Conservation (phyloP, 2,329 filamentous ascomycete genomes). For the Xylariaceae sp. region DNA sequence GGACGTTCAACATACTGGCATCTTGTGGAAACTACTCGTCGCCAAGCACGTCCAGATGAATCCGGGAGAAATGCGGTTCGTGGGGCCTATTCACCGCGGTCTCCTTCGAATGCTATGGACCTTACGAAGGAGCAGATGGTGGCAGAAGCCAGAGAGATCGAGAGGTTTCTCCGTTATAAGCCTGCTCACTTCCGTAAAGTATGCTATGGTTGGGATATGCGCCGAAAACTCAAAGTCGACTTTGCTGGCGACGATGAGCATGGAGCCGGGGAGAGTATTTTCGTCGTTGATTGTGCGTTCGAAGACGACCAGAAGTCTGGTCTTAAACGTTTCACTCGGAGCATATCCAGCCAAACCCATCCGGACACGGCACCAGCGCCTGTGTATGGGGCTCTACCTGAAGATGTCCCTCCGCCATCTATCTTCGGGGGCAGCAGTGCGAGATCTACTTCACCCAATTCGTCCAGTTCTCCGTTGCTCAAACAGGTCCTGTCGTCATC, state of each 20-base stretch:
- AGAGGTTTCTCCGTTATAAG: constrained; percentile 66
- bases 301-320: constrained; percentile 48
- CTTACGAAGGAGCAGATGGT: constrained; percentile 65
- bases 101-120: constrained; percentile 69
- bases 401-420: constrained; percentile 16
- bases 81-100: constrained; percentile 76
- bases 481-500: constrained; percentile 19
- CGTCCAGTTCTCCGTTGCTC: constrained; percentile 16
- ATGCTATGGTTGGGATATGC: constrained; percentile 91
- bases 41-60: constrained; percentile 66
- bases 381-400: constrained; percentile 4
- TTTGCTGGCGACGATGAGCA: constrained; percentile 78
- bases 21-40: constrained; percentile 71
- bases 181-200: constrained; percentile 74
- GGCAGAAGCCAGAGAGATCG: constrained; percentile 78
- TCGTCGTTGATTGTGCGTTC: constrained; percentile 71
- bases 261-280: constrained; percentile 69
- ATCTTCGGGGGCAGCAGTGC: constrained; percentile 26
- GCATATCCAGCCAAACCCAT: constrained; percentile 12
- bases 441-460: constrained; percentile 13
- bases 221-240: constrained; percentile 77
- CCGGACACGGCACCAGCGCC: constrained; percentile 2
- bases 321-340: constrained; percentile 42
- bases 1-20: constrained; percentile 79
- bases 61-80: constrained; percentile 63